phyloP scores from a whole-genome alignment of 2,329 filamentous ascomycete species.

The Fusarium algeriense region DNA sequence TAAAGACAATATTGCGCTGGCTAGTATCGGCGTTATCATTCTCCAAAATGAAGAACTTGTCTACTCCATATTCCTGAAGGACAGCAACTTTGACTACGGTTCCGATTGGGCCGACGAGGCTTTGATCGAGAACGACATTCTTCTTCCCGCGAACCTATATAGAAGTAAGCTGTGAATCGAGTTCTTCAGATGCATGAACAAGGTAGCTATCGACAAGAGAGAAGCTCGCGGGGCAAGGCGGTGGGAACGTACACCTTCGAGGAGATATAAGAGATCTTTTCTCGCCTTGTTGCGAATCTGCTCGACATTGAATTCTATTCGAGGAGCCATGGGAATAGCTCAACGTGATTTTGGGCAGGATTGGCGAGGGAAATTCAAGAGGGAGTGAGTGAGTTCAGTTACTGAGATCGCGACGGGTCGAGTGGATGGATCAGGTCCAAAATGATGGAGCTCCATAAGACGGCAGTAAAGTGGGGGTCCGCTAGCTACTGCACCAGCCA shows the following conservation, averaged over 20 bases:
- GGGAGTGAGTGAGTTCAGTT: conserved; percentile 34
- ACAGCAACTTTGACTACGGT: conserved; percentile 95
- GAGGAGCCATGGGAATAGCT: conserved; percentile 73
- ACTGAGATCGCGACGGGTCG: conserved; percentile 2
- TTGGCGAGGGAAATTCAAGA: conserved; percentile 18
- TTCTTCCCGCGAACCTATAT: conserved; percentile 95
- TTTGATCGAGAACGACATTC: conserved; percentile 93
- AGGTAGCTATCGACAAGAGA: not conserved
- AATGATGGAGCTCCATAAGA: conserved; percentile 33
- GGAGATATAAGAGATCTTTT: conserved; percentile 88
- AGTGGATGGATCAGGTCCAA: conserved; percentile 5
- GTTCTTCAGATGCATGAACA: not conserved
- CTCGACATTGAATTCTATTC: conserved; percentile 77
- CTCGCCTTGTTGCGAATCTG: conserved; percentile 85
- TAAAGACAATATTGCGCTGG: conserved; percentile 94
- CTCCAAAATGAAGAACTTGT: conserved; percentile 97
- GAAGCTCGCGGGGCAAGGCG: conserved; percentile 30
- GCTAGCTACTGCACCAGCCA: not conserved
- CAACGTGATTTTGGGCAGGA: conserved; percentile 51
- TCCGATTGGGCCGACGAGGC: conserved; percentile 88
- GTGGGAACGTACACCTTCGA: conserved; percentile 86
- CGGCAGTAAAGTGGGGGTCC: conserved; percentile 38
- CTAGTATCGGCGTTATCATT: conserved; percentile 95
- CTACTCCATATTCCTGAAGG: conserved; percentile 95
- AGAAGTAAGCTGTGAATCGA: conserved; percentile 27